phyloP scores from a whole-genome alignment of 164 flowering plant genomes.

The grape (Vitis vinifera) region ASM3070453v1 NC_081818.1:30302501-30303000 shows the following conservation, averaged over 20 bases:
- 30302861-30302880: slow-evolving; percentile 69
- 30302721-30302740: background rate
- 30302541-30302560: slow-evolving; percentile 81
- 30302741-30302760: background rate
- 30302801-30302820: background rate
- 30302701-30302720: background rate
- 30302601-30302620: background rate
- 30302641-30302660: background rate
- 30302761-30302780: background rate
- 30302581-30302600: slow-evolving; percentile 63
- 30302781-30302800: background rate
- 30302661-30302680: background rate
- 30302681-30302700: background rate
- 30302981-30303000: slow-evolving; percentile 89
- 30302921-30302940: slow-evolving; percentile 95
- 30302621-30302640: background rate
- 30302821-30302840: slow-evolving; percentile 77
- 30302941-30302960: slow-evolving; percentile 88
- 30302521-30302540: slow-evolving; percentile 93
- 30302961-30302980: slow-evolving; percentile 92
- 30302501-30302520: slow-evolving; percentile 92
- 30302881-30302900: slow-evolving; percentile 68
- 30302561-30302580: slow-evolving; percentile 85
- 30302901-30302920: slow-evolving; percentile 74
- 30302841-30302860: slow-evolving; percentile 85